Base-by-base conservation (phyloP, 2,329 filamentous ascomycete species). In the Knufia petricola region DNA sequence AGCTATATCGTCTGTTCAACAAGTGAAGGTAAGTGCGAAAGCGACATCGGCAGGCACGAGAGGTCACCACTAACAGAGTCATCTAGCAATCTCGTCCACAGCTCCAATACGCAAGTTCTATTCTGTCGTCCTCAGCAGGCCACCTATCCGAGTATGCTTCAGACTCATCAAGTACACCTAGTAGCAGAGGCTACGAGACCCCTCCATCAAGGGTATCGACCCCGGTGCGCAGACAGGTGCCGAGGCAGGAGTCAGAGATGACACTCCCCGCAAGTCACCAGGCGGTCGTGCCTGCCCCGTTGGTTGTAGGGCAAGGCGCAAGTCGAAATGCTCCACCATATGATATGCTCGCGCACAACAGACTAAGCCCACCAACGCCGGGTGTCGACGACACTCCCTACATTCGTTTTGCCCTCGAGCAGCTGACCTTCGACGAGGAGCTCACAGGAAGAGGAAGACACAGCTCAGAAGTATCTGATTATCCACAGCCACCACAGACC, bases 401-500 rank as follows among this genome's bases (percentile, higher is more conserved):
- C 64, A 86, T 95, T 54, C 84, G 84, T 55, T 94, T 92, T 64
- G 89, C 90, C 34, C 79, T 96, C 54, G 85, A 94, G 55, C 87
- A 90, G 54, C 71, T 96, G 57, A 94, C 87, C 4, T 75, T 84
- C 41, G 79, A 85, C 59, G 82, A 82, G 50, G 80, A 85, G 52
- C 73, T 80, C 4, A 67, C 71, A 50, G 73, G 75, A 8, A 70
- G 74, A 48, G 69, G 72, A 48, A 68, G 76, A 56, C 73, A 77
- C 46, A 65, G 73, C 47, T 71, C 73, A 6, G 38, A 59, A 56
- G 26, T 61, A 6, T 17, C 19, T 15, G 24, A 34, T 24, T 26
- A 45, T 13, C 39, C 48, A 13, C 46, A 46, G 12, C 19, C 45
- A 20, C 42, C 9, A 26, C 32, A 31, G 32, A 31, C 32, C 9